Evolutionary conservation across 2,329 filamentous ascomycete genomes (phyloP), one percentile per base, ranked within the genome.

Genomic region (Fusarium sp.): DNA sequence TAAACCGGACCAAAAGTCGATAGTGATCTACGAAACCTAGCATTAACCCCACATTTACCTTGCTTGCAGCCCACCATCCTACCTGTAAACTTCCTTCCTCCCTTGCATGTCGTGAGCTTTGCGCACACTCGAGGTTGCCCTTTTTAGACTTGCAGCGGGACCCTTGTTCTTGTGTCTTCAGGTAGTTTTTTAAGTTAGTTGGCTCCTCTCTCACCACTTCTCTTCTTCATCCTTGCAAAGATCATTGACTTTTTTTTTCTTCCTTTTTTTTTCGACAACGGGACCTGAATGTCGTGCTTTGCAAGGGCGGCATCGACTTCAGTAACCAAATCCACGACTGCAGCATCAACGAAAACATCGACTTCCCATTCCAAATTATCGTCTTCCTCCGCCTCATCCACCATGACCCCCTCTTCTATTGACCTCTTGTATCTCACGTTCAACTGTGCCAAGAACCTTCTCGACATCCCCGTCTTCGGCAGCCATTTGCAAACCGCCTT

Each of bases 401-500:
- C 63, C 68, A 80, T 80, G 83, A 78, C 82, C 60, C 80, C 56
- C 85, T 86, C 48, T 82, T 86, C 55, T 42, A 85, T 97, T 61
- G 90, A 91, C 76, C 83, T 94, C 62, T 92, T 97, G 77, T 87
- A 97, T 70, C 82, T 97, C 60, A 97, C 95, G 16, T 97, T 96
- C 85, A 98, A 98, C 80, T 97, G 94, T 78, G 95, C 88, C 37
- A 93, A 93, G 74, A 86, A 86, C 60, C 82, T 90, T 14, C 89
- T 97, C 77, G 87, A 95, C 74, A 85, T 90, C 27, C 84, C 90
- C 41, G 85, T 89, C 57, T 94, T 98, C 77, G 91, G 93, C 19
- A 83, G 88, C 16, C 91, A 94, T 77, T 84, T 97, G 73, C 89
- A 92, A 78, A 80, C 81, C 70, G 85, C 86, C 27, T 87, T 96